phyloP scores from a whole-genome alignment of 805 yeast species.

The Dipodascopsis uninucleata region DNA sequence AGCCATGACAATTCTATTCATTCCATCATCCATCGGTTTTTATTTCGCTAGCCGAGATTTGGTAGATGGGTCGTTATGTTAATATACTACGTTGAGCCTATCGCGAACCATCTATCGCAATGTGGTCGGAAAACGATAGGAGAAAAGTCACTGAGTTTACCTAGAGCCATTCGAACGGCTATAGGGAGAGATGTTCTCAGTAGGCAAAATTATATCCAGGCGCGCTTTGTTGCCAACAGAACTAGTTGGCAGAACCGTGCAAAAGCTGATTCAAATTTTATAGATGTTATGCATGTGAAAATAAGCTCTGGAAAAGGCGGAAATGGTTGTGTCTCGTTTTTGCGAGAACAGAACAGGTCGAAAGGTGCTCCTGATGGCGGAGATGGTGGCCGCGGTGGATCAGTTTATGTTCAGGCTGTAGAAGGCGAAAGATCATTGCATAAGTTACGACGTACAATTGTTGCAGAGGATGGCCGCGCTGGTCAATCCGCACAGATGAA shows the following conservation, averaged over 20 bases:
- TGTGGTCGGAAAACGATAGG: too few relatives aligned
- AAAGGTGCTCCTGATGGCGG: conserved; percentile 99
- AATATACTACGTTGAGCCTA: too few relatives aligned
- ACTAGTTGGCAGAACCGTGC: conserved; percentile 5
- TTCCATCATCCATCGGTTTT: too few relatives aligned
- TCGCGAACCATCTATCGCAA: too few relatives aligned
- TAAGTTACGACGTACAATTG: conserved; percentile 60
- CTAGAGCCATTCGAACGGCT: too few relatives aligned
- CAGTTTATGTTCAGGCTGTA: conserved; percentile 76
- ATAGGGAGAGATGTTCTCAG: too few relatives aligned
- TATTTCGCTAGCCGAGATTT: too few relatives aligned
- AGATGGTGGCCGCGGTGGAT: conserved; percentile 94
- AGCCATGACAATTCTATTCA: too few relatives aligned
- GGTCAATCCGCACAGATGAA: conserved; percentile 79
- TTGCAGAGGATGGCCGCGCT: conserved; percentile 64
- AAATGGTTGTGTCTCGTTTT: conserved; percentile 78
- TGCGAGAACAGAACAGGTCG: conserved; percentile 78
- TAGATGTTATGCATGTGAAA: conserved; percentile 66
- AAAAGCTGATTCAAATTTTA: conserved; percentile 37
- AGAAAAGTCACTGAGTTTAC: too few relatives aligned
- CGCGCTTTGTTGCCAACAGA: too few relatives aligned
- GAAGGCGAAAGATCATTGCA: conserved; percentile 69
- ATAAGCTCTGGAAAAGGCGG: conserved; percentile 84
- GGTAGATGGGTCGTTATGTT: too few relatives aligned
- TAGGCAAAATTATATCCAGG: too few relatives aligned